phyloP scores from a whole-genome alignment of 768 basidiomycete species.

The Dioszegia crocea region DNA sequence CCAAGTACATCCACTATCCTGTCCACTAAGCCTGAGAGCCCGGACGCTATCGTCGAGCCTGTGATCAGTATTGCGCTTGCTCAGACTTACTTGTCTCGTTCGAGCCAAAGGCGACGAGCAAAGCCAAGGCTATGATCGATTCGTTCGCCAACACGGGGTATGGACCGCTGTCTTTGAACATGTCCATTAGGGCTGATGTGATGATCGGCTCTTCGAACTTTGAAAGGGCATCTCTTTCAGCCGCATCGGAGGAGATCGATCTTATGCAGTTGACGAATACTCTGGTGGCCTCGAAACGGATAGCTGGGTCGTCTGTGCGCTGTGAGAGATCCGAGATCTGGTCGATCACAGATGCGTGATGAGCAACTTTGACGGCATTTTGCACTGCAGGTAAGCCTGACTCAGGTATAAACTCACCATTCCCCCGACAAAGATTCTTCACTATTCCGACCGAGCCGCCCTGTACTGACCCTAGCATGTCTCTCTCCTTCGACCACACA shows the following conservation, averaged over 20 bases:
- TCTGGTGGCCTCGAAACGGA: constrained; percentile 85
- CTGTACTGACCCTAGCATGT: constrained; percentile 83
- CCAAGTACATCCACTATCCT: background rate
- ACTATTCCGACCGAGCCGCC: constrained; percentile 78
- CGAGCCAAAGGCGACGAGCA: constrained; percentile 57
- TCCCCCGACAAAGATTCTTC: constrained; percentile 79
- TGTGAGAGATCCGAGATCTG: constrained; percentile 70
- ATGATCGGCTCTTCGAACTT: constrained; percentile 57
- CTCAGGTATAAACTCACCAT: constrained; percentile 54
- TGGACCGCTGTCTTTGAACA: constrained; percentile 70
- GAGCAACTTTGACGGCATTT: constrained; percentile 54
- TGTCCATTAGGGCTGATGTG: constrained; percentile 62
- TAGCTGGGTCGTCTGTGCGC: constrained; percentile 72
- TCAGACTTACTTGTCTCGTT: background rate
- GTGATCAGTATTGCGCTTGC: background rate
- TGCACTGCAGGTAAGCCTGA: constrained; percentile 13
- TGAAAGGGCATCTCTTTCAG: constrained; percentile 55
- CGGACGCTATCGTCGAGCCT: background rate
- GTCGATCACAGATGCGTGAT: constrained; percentile 54
- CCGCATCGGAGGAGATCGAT: constrained; percentile 57
- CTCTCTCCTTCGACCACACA: constrained; percentile 67
- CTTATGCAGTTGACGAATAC: constrained; percentile 80
- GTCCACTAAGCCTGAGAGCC: background rate
- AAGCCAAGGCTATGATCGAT: constrained; percentile 72
- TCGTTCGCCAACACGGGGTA: constrained; percentile 86